phyloP scores from a whole-genome alignment of 441 rosid species.

The Euphorbia schlechtendalii region DNA sequence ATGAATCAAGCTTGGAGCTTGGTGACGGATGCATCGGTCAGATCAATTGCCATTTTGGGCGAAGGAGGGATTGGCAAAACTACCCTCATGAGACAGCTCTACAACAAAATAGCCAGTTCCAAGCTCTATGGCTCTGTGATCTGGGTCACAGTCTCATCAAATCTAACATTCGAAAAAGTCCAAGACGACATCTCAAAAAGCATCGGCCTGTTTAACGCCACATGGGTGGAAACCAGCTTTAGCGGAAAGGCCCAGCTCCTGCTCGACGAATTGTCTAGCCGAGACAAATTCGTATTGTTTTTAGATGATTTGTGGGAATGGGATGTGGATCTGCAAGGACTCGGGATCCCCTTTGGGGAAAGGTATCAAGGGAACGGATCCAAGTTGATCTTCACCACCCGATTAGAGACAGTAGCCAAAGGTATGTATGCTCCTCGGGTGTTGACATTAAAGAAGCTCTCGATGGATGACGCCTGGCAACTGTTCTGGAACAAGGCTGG shows the following conservation, averaged over 20 bases:
- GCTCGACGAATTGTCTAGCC: neutral
- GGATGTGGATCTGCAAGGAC: conserved; percentile 3
- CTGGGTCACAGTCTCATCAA: conserved; percentile 42
- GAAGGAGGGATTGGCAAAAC: conserved; percentile 56
- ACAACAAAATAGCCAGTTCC: conserved; percentile 24
- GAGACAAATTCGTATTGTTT: conserved; percentile 12
- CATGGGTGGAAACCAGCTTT: neutral
- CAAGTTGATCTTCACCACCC: conserved; percentile 24
- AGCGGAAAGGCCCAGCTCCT: conserved; percentile 16
- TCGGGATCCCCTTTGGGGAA: conserved; percentile 22
- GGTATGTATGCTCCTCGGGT: conserved; percentile 31
- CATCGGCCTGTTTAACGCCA: conserved; percentile 22
- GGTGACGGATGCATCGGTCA: conserved; percentile 17
- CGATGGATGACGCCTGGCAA: conserved; percentile 25
- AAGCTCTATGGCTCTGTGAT: conserved; percentile 33
- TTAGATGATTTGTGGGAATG: conserved; percentile 29
- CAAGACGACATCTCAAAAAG: conserved; percentile 32
- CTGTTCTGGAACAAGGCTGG: conserved; percentile 13
- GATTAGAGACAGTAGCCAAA: conserved; percentile 29
- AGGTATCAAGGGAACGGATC: neutral
- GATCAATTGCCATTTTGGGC: conserved; percentile 37
- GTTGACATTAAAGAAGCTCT: conserved; percentile 29
- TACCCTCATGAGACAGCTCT: too few relatives aligned
- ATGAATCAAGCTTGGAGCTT: conserved; percentile 31
- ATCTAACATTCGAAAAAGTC: conserved; percentile 24